These are phyloP conservation scores for Osmanthus fragrans DNA, from an alignment of 257 asterid genomes.

Conservation along the genomic window DNA sequence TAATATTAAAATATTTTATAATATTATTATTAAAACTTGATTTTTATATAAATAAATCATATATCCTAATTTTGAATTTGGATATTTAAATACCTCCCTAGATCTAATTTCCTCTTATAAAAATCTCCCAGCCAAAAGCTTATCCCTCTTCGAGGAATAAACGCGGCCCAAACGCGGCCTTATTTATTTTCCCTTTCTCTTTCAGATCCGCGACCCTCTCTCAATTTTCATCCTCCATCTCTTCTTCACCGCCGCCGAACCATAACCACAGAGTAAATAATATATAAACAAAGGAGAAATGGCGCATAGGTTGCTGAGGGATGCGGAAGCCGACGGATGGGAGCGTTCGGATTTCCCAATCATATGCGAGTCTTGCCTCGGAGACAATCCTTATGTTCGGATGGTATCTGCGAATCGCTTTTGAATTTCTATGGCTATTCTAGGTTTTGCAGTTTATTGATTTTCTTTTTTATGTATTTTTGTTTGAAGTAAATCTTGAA, in stretches of 20 bases:
- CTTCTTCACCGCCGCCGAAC: background rate
- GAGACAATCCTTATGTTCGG: conserved; percentile 92
- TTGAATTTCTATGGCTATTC: background rate
- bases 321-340: conserved; percentile 98
- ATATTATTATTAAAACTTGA: too few relatives aligned
- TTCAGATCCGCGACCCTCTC: background rate
- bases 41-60: too few relatives aligned
- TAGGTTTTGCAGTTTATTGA: conserved; percentile 7
- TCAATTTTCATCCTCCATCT: background rate
- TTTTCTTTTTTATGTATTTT: background rate
- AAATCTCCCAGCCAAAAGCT: too few relatives aligned
- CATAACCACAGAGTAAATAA: conserved; percentile 2
- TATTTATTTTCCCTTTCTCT: background rate
- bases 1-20: too few relatives aligned
- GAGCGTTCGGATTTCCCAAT: conserved; percentile 96
- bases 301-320: conserved; percentile 93
- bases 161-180: too few relatives aligned
- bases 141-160: too few relatives aligned
- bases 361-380: conserved; percentile 95
- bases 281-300: conserved; percentile 28
- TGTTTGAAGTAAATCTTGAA: conserved; percentile 3
- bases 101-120: too few relatives aligned
- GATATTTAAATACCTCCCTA: too few relatives aligned
- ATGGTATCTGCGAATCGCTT: conserved; percentile 56
- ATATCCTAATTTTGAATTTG: too few relatives aligned